Evolutionary conservation across 129 eudicot genomes (phyloP).

Genomic region (Silybum marianum): DNA sequence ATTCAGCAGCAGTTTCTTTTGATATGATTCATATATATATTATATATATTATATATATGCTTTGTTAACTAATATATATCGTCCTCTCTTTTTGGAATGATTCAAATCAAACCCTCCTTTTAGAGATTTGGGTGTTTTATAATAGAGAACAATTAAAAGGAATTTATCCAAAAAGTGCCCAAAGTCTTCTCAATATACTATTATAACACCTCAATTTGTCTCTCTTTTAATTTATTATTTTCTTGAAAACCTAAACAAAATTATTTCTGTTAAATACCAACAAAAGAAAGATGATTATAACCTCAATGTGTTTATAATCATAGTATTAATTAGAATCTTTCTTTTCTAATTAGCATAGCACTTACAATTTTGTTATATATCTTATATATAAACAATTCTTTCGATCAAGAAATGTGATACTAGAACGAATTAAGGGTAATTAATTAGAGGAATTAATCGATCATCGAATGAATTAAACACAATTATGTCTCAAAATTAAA

Average conservation of each 20-base stretch:
- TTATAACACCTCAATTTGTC: conserved; percentile 22
- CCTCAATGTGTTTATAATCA: neutral
- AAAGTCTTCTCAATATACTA: conserved; percentile 25
- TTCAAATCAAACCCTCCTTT: conserved; percentile 54
- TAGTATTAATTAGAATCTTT: neutral
- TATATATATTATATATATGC: neutral
- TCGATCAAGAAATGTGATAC: neutral
- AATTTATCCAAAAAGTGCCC: conserved; percentile 52
- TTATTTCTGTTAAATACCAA: neutral
- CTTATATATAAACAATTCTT: neutral
- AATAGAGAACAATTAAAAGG: conserved; percentile 43
- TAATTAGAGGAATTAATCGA: neutral
- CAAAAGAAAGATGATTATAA: neutral
- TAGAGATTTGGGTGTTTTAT: conserved; percentile 78
- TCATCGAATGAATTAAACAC: neutral
- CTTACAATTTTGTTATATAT: neutral
- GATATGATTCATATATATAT: neutral
- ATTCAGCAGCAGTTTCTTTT: conserved; percentile 24
- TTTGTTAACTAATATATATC: conserved; percentile 24
- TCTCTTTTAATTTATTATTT: neutral
- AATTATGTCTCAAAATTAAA: neutral
- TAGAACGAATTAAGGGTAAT: neutral
- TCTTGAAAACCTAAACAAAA: neutral
- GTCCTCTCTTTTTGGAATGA: conserved; percentile 39
- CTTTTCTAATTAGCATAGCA: neutral